Percentiles rank a stretch among this genome's conserved stretches.
Conservation (phyloP, 208 protist species). For the Trypanosoma melophagium region DNA sequence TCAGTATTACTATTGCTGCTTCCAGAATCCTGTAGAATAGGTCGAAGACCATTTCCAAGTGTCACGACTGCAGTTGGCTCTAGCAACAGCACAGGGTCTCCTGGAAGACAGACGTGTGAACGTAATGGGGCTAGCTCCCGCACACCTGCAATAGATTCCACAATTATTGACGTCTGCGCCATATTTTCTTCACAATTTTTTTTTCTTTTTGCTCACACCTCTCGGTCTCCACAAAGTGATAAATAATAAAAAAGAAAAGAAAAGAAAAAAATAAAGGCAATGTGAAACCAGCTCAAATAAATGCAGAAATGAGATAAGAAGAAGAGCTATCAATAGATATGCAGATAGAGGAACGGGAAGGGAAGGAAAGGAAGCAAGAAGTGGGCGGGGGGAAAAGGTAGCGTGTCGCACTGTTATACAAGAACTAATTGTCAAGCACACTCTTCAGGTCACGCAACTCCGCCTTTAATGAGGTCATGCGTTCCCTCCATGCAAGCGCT, state of each 20-base stretch:
- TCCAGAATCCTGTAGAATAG: constrained; percentile 17
- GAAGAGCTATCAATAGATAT: background rate
- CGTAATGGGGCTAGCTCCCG: constrained; percentile 51
- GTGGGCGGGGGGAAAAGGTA: background rate
- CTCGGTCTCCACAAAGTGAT: background rate
- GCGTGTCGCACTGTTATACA: background rate
- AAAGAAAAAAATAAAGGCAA: constrained; percentile 16
- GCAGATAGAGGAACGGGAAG: background rate
- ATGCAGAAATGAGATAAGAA: background rate
- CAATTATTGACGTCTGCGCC: background rate
- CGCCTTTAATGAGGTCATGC: constrained; percentile 48
- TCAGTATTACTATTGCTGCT: background rate
- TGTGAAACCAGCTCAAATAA: background rate
- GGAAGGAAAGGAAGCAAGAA: constrained; percentile 1
- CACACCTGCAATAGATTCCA: constrained; percentile 22
- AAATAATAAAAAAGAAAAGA: constrained; percentile 21
- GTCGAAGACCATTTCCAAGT: constrained; percentile 61
- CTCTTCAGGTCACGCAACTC: constrained; percentile 53
- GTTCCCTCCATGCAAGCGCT: constrained; percentile 35
- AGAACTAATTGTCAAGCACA: constrained; percentile 30
- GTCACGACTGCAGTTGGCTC: constrained; percentile 46
- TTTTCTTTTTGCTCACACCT: background rate
- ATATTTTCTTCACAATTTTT: background rate
- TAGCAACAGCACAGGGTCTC: constrained; percentile 70
- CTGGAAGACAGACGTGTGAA: constrained; percentile 75